phyloP scores from a whole-genome alignment of 139 green algal species.

The Chlamydomonas schloesseri region DNA sequence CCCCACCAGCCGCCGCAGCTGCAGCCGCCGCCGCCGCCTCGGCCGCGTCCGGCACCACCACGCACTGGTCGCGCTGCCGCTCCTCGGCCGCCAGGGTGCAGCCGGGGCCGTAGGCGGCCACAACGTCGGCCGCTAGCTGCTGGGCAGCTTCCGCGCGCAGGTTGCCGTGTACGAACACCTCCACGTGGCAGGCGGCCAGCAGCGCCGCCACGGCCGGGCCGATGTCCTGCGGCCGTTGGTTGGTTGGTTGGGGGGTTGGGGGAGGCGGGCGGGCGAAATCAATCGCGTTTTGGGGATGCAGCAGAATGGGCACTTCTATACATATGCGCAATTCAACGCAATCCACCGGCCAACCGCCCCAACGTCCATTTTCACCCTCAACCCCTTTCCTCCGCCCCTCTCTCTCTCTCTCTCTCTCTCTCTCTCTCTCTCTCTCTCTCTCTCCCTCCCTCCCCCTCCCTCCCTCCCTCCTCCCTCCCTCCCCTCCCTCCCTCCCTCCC shows the following conservation, averaged over 20 bases:
- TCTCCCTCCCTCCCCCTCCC: too few relatives aligned
- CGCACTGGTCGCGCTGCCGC: constrained; percentile 50
- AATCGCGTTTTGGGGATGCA: too few relatives aligned
- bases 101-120: not conserved
- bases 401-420: too few relatives aligned
- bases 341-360: too few relatives aligned
- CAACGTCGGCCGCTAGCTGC: constrained; percentile 29
- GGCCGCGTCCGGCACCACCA: constrained; percentile 58
- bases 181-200: constrained; percentile 74
- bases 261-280: not conserved
- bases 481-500: too few relatives aligned
- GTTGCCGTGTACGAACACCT: constrained; percentile 89
- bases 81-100: constrained; percentile 36
- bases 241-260: not conserved
- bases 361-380: too few relatives aligned
- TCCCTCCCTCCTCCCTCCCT: too few relatives aligned
- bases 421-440: too few relatives aligned
- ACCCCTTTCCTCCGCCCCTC: too few relatives aligned
- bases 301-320: not conserved
- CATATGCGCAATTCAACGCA: too few relatives aligned
- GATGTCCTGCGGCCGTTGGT: constrained; percentile 21
- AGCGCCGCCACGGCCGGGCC: constrained; percentile 23
- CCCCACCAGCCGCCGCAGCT: not conserved
- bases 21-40: not conserved
- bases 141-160: constrained; percentile 65